Evolutionary conservation across 371 early-diverging fungal genomes (phyloP).

Genomic region (Lichtheimia ornata): DNA sequence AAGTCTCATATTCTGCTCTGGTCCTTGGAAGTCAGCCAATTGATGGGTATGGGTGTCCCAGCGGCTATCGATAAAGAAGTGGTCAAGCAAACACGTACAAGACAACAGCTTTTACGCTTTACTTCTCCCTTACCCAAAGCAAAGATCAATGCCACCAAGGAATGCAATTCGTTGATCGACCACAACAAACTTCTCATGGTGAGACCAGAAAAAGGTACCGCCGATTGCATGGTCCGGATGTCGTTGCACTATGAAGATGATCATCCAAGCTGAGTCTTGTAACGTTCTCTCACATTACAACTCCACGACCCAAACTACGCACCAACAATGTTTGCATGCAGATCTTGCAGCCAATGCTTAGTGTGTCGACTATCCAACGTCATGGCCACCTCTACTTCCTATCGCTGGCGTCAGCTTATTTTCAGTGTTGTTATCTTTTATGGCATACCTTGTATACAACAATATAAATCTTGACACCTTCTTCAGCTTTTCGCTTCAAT

Average conservation of each 20-base stretch:
- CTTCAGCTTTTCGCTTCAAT: slow-evolving; percentile 82
- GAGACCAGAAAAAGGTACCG: slow-evolving; percentile 85
- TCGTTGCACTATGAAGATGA: slow-evolving; percentile 60
- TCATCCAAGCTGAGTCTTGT: slow-evolving; percentile 8
- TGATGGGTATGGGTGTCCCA: slow-evolving; percentile 86
- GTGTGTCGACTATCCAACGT: slow-evolving; percentile 83
- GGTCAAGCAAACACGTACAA: not conserved
- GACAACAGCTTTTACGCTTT: slow-evolving; percentile 31
- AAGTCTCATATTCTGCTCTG: slow-evolving; percentile 32
- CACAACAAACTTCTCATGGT: slow-evolving; percentile 68
- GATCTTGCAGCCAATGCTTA: slow-evolving; percentile 69
- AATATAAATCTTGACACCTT: slow-evolving; percentile 89
- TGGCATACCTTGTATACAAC: slow-evolving; percentile 79
- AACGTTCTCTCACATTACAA: not conserved
- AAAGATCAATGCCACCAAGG: slow-evolving; percentile 92
- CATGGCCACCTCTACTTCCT: slow-evolving; percentile 82
- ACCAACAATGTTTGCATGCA: slow-evolving; percentile 80
- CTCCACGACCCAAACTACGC: slow-evolving; percentile 11
- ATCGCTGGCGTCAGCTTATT: not conserved
- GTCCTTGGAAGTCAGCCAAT: slow-evolving; percentile 64
- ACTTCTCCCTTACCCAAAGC: slow-evolving; percentile 64
- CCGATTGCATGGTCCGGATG: slow-evolving; percentile 78
- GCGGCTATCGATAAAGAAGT: slow-evolving; percentile 48
- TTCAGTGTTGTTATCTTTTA: not conserved
- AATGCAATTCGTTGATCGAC: slow-evolving; percentile 89